Conservation (phyloP, 495 filamentous ascomycete species). For the Cetradonia linearis region DNA sequence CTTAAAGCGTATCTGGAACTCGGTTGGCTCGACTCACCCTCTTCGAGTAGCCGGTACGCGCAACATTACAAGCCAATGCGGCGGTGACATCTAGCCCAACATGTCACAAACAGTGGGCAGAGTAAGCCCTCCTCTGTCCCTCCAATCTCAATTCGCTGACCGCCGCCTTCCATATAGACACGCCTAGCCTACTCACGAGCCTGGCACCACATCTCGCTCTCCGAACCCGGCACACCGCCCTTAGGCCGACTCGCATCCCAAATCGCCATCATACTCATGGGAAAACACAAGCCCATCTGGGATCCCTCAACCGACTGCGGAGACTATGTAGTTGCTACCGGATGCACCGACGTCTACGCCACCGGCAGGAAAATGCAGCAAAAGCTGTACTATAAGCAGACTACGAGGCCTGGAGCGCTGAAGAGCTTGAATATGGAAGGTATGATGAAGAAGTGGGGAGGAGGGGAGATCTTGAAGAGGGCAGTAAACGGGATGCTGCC, state of each 20-base stretch:
- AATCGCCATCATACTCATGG: conserved; percentile 90
- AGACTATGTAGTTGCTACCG: conserved; percentile 92
- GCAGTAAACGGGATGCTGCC: conserved; percentile 95
- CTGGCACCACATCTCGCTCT: conserved; percentile 84
- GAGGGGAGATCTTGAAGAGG: conserved; percentile 82
- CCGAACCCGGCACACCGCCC: conserved; percentile 39
- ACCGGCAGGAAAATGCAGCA: conserved; percentile 87
- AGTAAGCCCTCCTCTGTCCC: conserved; percentile 34
- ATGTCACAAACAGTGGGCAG: conserved; percentile 63
- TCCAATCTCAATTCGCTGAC: not conserved
- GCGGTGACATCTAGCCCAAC: conserved; percentile 22
- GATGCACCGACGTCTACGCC: conserved; percentile 74
- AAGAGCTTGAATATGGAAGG: conserved; percentile 87
- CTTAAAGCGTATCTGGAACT: not conserved
- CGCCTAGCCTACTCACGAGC: conserved; percentile 88
- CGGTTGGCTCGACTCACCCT: too few species aligned
- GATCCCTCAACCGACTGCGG: conserved; percentile 95
- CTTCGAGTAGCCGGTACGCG: not conserved
- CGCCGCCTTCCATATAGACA: conserved; percentile 46
- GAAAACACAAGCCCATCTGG: conserved; percentile 98
- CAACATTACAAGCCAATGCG: conserved; percentile 10
- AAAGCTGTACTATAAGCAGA: conserved; percentile 93
- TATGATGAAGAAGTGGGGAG: conserved; percentile 88
- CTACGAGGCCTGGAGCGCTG: conserved; percentile 76
- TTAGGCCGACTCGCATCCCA: conserved; percentile 84